phyloP scores from a whole-genome alignment of 371 early-diverging fungal species.

The Smittium mucronatum region DNA sequence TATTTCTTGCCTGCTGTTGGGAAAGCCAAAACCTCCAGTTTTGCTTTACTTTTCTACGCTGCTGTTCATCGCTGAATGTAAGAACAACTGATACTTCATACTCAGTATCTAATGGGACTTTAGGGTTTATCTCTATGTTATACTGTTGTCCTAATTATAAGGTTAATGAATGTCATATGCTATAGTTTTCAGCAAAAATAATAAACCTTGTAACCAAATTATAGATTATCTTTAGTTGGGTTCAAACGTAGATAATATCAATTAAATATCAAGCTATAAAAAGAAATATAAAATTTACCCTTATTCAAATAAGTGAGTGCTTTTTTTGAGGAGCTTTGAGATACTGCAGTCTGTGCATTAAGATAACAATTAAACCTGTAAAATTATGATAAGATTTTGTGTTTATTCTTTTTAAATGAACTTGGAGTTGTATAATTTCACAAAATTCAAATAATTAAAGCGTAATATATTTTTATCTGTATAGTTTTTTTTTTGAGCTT shows the following conservation, averaged over 20 bases:
- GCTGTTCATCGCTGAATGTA: slow-evolving; percentile 60
- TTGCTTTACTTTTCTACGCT: slow-evolving; percentile 48
- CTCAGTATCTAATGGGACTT: slow-evolving; percentile 13
- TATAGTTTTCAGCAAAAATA: not conserved
- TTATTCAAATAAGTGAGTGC: slow-evolving; percentile 30
- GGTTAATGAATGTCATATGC: not conserved
- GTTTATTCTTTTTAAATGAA: not conserved
- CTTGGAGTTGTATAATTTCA: not conserved
- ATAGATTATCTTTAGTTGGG: too few relatives aligned
- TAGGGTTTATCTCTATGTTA: slow-evolving; percentile 17
- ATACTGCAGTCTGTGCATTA: slow-evolving; percentile 27
- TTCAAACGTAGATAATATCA: too few relatives aligned
- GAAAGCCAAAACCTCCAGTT: slow-evolving; percentile 67
- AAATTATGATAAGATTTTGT: not conserved
- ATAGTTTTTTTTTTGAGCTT: too few relatives aligned
- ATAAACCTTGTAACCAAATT: not conserved
- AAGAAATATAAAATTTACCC: slow-evolving; percentile 14
- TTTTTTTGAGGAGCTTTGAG: slow-evolving; percentile 23
- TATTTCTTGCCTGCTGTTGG: slow-evolving; percentile 48
- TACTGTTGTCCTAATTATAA: slow-evolving; percentile 20
- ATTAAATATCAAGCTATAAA: not conserved
- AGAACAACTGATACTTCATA: slow-evolving; percentile 47
- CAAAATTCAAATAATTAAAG: not conserved
- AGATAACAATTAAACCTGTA: slow-evolving; percentile 22
- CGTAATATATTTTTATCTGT: not conserved